Evolutionary conservation across 805 yeast genomes (phyloP).

Genomic region (Candida silvatica): DNA sequence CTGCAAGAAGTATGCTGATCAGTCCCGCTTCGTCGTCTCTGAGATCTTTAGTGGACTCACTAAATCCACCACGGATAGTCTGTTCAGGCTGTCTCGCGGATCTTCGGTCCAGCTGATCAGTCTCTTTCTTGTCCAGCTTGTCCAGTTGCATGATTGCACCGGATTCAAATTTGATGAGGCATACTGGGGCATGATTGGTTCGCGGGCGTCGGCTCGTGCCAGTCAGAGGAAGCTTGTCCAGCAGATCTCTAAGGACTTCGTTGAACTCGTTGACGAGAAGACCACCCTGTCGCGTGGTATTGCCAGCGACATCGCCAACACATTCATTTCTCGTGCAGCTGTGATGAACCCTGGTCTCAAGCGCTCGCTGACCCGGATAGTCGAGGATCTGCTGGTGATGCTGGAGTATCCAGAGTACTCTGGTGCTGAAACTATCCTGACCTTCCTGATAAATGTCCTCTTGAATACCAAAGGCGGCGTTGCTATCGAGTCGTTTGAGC

Average conservation of each 20-base stretch:
- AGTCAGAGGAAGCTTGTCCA: conserved; percentile 7
- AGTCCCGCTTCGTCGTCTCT: conserved; percentile 49
- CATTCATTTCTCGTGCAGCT: conserved; percentile 21
- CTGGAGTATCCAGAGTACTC: conserved; percentile 55
- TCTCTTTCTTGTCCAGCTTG: conserved; percentile 32
- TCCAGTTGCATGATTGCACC: conserved; percentile 21
- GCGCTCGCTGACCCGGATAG: conserved; percentile 39
- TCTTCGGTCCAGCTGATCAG: conserved; percentile 40
- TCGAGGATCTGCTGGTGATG: conserved; percentile 47
- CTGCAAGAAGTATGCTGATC: conserved; percentile 36
- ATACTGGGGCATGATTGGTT: conserved; percentile 13
- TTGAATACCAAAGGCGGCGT: conserved; percentile 30
- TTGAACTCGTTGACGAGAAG: conserved; percentile 5
- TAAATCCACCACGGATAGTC: conserved; percentile 35
- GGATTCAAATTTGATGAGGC: conserved; percentile 15
- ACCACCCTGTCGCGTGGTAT: conserved; percentile 7
- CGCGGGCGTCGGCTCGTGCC: conserved; percentile 1
- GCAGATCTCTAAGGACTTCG: conserved; percentile 6
- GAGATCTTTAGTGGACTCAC: conserved; percentile 52
- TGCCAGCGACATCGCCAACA: conserved; percentile 23
- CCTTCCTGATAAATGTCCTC: conserved; percentile 34
- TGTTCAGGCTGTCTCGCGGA: conserved; percentile 35
- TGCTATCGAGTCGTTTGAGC: conserved; percentile 38
- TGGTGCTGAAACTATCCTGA: conserved; percentile 42
- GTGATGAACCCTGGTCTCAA: conserved; percentile 24